A percentile compares a stretch with the other conserved stretches of the same genome.
Conservation (phyloP, 306 rosid species). For the Fragaria iinumae region DNA sequence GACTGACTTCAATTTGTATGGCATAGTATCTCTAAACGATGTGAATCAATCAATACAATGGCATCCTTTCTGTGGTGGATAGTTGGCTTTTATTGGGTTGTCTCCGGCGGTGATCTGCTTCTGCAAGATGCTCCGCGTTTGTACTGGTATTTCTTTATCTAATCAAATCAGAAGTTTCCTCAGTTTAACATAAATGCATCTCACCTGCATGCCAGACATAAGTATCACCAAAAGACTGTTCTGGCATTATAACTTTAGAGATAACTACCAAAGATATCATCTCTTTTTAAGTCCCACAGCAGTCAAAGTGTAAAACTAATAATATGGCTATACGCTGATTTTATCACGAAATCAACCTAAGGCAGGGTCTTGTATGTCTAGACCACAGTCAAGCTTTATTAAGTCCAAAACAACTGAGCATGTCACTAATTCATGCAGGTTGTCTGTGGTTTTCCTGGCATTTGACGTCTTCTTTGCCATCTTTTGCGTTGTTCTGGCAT, state of each 20-base stretch:
- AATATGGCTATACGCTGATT: not conserved
- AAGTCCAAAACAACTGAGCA: not conserved
- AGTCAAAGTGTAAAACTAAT: not conserved
- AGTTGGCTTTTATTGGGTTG: conserved; percentile 94
- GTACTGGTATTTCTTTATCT: conserved; percentile 68
- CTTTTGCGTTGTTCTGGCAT: conserved; percentile 97
- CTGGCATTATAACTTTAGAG: not conserved
- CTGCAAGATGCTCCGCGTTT: conserved; percentile 73
- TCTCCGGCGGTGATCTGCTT: conserved; percentile 74
- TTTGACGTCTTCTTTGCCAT: conserved; percentile 95
- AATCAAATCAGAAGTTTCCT: not conserved
- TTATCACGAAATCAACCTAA: conserved; percentile 9
- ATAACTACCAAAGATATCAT: not conserved
- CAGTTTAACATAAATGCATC: not conserved
- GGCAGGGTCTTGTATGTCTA: not conserved
- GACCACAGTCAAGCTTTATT: not conserved
- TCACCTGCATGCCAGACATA: not conserved
- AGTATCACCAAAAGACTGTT: not conserved
- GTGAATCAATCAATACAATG: conserved; percentile 80
- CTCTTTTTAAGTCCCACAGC: not conserved
- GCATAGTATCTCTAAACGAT: conserved; percentile 59
- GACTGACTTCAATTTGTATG: conserved; percentile 38
- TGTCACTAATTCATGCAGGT: conserved; percentile 56
- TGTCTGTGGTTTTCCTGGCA: conserved; percentile 92
- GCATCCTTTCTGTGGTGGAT: conserved; percentile 94